phyloP scores from a whole-genome alignment of 768 basidiomycete genomes.

The Amanita phalloides region DNA sequence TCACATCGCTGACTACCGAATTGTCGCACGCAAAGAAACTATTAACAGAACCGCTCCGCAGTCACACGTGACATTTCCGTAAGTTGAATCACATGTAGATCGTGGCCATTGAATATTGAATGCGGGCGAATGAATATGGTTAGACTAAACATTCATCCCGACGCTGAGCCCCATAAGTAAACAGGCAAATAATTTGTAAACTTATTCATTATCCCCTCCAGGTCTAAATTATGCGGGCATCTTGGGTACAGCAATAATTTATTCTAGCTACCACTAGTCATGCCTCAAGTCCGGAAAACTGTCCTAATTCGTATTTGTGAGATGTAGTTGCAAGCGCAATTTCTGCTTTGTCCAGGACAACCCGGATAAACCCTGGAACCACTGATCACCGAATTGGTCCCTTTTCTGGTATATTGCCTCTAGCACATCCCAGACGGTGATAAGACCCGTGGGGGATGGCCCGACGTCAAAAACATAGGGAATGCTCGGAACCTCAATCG shows the following conservation, averaged over 20 bases:
- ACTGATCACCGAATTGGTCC: background rate
- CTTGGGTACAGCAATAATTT: background rate
- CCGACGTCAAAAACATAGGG: background rate
- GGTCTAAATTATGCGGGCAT: background rate
- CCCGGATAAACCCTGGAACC: background rate
- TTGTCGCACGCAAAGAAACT: too few relatives aligned
- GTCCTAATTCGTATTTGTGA: background rate
- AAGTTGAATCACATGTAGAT: background rate
- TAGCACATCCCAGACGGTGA: background rate
- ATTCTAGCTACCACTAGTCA: background rate
- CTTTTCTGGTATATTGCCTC: background rate
- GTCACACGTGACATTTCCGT: background rate
- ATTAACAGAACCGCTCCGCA: background rate
- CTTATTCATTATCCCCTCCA: background rate
- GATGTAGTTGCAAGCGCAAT: background rate
- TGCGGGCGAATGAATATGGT: background rate
- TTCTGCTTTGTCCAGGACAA: background rate
- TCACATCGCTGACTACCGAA: too few relatives aligned
- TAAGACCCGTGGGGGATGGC: background rate
- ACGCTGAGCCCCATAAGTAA: background rate
- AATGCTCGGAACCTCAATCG: background rate
- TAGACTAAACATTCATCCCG: background rate
- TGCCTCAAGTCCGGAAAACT: background rate
- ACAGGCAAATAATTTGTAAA: background rate
- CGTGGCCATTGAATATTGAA: background rate